A percentile compares a stretch with the other conserved stretches of the same genome.
These are phyloP conservation scores for Shiraia bambusicola DNA, from an alignment of 2,329 filamentous ascomycete genomes.

Conservation along the genomic window DNA sequence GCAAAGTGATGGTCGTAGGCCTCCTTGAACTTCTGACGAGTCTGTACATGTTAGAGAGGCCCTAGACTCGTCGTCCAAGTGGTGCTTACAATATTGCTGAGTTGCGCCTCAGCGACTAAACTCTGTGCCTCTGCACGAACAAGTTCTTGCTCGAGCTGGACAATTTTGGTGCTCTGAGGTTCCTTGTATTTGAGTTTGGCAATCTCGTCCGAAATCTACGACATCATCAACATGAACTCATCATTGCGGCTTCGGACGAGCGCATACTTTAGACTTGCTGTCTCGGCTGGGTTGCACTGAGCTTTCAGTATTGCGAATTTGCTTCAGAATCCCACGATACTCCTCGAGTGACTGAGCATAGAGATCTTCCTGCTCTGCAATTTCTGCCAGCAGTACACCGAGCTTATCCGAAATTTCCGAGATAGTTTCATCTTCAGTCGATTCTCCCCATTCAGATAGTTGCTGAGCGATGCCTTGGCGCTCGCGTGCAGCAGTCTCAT, in stretches of 20 bases:
- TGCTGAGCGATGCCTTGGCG: slow-evolving; percentile 82
- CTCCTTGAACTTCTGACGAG: slow-evolving; percentile 93
- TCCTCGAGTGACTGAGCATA: slow-evolving; percentile 89
- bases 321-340: slow-evolving; percentile 77
- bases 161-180: slow-evolving; percentile 76
- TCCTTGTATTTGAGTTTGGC: slow-evolving; percentile 89
- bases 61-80: not conserved
- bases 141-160: slow-evolving; percentile 91
- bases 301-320: slow-evolving; percentile 92
- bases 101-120: slow-evolving; percentile 91
- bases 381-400: slow-evolving; percentile 85
- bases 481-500: slow-evolving; percentile 83
- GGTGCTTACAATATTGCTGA: slow-evolving; percentile 76
- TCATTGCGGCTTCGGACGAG: not conserved
- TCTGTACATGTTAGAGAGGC: slow-evolving; percentile 55
- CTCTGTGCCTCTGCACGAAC: slow-evolving; percentile 95
- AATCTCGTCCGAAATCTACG: slow-evolving; percentile 81
- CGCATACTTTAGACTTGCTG: slow-evolving; percentile 69
- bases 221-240: slow-evolving; percentile 3
- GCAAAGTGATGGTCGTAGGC: slow-evolving; percentile 86
- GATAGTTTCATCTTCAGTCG: slow-evolving; percentile 81
- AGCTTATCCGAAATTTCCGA: slow-evolving; percentile 94
- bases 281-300: slow-evolving; percentile 92
- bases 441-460: slow-evolving; percentile 94
- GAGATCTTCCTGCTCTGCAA: slow-evolving; percentile 88